These are phyloP conservation scores for button mushroom (Agaricus bisporus) DNA, from an alignment of 768 basidiomycete species.

Conservation along the genomic window DNA sequence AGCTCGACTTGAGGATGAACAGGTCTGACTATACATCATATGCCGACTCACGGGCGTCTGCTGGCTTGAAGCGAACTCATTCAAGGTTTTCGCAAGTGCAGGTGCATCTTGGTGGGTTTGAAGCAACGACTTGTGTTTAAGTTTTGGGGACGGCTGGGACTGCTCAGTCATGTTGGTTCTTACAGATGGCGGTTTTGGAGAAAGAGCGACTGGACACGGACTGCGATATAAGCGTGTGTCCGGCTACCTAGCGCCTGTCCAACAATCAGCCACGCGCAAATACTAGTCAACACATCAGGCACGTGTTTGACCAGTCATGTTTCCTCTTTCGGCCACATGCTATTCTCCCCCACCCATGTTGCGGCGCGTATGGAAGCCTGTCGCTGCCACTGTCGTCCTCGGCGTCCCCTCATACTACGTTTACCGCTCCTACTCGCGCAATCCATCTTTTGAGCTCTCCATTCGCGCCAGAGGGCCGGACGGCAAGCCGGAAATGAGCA, in stretches of 20 bases:
- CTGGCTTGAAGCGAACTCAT: slow-evolving; percentile 7
- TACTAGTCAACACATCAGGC: not conserved
- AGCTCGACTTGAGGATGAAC: slow-evolving; percentile 9
- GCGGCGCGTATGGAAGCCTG: slow-evolving; percentile 61
- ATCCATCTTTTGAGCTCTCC: slow-evolving; percentile 53
- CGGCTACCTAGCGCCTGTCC: not conserved
- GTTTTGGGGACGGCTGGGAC: not conserved
- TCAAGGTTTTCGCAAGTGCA: not conserved
- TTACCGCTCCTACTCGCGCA: slow-evolving; percentile 37
- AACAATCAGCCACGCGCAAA: slow-evolving; percentile 1
- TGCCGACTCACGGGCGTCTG: slow-evolving; percentile 10
- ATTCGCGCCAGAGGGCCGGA: slow-evolving; percentile 50
- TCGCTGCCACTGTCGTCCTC: slow-evolving; percentile 49
- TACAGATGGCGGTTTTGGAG: slow-evolving; percentile 2
- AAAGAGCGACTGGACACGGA: not conserved
- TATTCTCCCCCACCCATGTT: slow-evolving; percentile 39
- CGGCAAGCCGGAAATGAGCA: slow-evolving; percentile 53
- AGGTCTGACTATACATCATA: slow-evolving; percentile 7
- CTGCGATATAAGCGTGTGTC: not conserved
- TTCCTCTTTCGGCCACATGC: not conserved
- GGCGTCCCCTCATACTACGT: slow-evolving; percentile 56
- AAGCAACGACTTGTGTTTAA: slow-evolving; percentile 5
- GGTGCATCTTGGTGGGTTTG: slow-evolving; percentile 2
- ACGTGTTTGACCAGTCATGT: slow-evolving; percentile 4
- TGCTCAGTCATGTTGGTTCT: slow-evolving; percentile 6